These are phyloP conservation scores for Fusarium sp. DNA, from an alignment of 2,329 filamentous ascomycete species.

Conservation along the genomic window DNA sequence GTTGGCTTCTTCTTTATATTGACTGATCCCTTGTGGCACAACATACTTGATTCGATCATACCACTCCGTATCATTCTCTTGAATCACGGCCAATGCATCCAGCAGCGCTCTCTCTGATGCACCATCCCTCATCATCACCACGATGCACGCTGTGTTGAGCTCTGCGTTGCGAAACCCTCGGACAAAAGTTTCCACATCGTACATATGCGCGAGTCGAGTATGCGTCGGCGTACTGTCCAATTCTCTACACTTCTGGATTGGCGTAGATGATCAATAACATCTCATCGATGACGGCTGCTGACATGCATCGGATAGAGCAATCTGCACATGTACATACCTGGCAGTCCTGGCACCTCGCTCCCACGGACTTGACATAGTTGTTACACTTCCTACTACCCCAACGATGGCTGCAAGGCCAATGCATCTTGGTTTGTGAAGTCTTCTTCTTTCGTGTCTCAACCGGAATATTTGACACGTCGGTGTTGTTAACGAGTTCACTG, in stretches of 20 bases:
- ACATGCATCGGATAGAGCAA: background rate
- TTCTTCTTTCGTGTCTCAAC: background rate
- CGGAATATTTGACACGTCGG: background rate
- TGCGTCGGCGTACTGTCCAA: slow-evolving; percentile 34
- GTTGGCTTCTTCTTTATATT: slow-evolving; percentile 11
- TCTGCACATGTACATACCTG: slow-evolving; percentile 28
- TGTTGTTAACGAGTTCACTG: background rate
- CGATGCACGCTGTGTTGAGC: slow-evolving; percentile 29
- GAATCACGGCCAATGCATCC: slow-evolving; percentile 33
- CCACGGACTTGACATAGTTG: slow-evolving; percentile 31
- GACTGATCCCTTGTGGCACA: slow-evolving; percentile 26
- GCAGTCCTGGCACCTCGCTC: slow-evolving; percentile 32
- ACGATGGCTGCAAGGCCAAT: slow-evolving; percentile 37
- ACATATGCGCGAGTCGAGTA: slow-evolving; percentile 30
- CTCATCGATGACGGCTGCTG: slow-evolving; percentile 10
- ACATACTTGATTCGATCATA: slow-evolving; percentile 24
- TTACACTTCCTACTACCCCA: slow-evolving; percentile 36
- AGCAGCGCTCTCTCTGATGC: slow-evolving; percentile 22
- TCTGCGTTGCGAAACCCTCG: slow-evolving; percentile 29
- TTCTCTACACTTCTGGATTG: slow-evolving; percentile 26
- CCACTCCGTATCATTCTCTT: slow-evolving; percentile 28
- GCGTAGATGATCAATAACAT: slow-evolving; percentile 19
- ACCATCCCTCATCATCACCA: slow-evolving; percentile 34
- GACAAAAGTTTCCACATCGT: slow-evolving; percentile 33
- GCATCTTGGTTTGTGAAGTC: slow-evolving; percentile 16